Base-by-base conservation (phyloP, 163 green algal genomes). In the Chlamydomonas reinhardtii region DNA sequence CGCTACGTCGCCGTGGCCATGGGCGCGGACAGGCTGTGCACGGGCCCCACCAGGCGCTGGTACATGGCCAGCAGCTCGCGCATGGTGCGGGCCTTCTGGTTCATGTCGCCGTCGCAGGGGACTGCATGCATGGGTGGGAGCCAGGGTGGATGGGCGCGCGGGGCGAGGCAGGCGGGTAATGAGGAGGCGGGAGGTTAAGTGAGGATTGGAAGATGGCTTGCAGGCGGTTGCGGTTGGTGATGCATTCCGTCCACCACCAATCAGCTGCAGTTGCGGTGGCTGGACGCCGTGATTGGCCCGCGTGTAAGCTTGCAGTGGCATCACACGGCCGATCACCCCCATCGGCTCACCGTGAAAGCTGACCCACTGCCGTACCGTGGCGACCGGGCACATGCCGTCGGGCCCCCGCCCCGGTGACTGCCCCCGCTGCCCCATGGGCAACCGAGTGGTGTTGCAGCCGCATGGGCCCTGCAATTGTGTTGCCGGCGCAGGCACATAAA, bases 281-380 rank as follows among this genome's bases (percentile, higher is more conserved):
- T n/a, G n/a, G n/a, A n/a, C n/a, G n/a, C n/a, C n/a, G n/a, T n/a
- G n/a, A n/a, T n/a, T n/a, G n/a, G n/a, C n/a, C n/a, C n/a, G n/a
- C n/a, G n/a, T n/a, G n/a, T n/a, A n/a, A n/a, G n/a, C n/a, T n/a
- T n/a, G n/a, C n/a, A n/a, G n/a, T n/a, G n/a, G n/a, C n/a, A n/a
- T n/a, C n/a, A n/a, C n/a, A n/a, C n/a, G n/a, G n/a, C n/a, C n/a
- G n/a, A n/a, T n/a, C n/a, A n/a, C n/a, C n/a, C n/a, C n/a, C n/a
- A n/a, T n/a, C n/a, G n/a, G n/a, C 72, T 35, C 39, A 77, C 72
- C 72, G 20, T 77, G 72, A 19, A 77, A 77, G 72, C 59, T 77
- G 37, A 64, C 59, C 72, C 72, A 77, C 20, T 62, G 12, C 0
- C 37, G 37, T 43, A 77, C 59, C 14, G 31, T 17, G 2, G 37